phyloP scores from a whole-genome alignment of 495 filamentous ascomycete species.

The Penicillium steckii region DNA sequence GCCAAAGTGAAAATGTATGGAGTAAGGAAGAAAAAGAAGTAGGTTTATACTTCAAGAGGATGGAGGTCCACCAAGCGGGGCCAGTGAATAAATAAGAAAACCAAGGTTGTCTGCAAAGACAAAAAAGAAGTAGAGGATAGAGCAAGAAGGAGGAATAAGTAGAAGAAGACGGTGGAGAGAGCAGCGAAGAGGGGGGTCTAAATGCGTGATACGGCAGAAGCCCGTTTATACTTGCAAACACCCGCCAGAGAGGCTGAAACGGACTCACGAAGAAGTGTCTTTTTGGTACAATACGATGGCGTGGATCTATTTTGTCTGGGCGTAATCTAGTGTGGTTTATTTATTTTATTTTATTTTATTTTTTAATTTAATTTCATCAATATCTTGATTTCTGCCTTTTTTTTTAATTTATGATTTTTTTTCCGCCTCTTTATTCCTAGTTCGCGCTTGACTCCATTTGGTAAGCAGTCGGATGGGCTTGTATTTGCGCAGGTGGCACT shows the following conservation, averaged over 20 bases:
- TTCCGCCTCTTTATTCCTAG: constrained; percentile 8
- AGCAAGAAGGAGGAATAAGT: no score
- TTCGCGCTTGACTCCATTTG: constrained; percentile 7
- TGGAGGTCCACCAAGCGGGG: constrained; percentile 9
- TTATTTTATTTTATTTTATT: constrained; percentile 5
- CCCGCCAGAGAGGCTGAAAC: constrained; percentile 27
- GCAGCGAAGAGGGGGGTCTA: not conserved
- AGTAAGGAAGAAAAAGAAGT: no score
- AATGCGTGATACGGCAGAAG: not conserved
- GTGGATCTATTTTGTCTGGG: constrained; percentile 11
- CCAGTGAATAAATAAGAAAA: constrained; percentile 21
- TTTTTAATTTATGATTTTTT: not conserved
- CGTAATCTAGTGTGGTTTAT: constrained; percentile 9
- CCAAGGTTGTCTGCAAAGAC: not conserved
- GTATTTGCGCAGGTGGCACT: not conserved
- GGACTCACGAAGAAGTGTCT: constrained; percentile 16
- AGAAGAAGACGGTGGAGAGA: not conserved
- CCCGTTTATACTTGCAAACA: constrained; percentile 13
- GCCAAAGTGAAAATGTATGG: constrained; percentile 1
- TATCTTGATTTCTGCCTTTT: constrained; percentile 8
- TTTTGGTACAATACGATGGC: constrained; percentile 15
- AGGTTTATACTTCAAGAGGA: not conserved
- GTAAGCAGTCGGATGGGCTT: not conserved
- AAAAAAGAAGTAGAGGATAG: not conserved
- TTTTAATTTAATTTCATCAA: constrained; percentile 4